Evolutionary conservation across 805 yeast genomes (phyloP), one percentile per base, ranked within the genome.

Genomic region (Ogataea saltuana): DNA sequence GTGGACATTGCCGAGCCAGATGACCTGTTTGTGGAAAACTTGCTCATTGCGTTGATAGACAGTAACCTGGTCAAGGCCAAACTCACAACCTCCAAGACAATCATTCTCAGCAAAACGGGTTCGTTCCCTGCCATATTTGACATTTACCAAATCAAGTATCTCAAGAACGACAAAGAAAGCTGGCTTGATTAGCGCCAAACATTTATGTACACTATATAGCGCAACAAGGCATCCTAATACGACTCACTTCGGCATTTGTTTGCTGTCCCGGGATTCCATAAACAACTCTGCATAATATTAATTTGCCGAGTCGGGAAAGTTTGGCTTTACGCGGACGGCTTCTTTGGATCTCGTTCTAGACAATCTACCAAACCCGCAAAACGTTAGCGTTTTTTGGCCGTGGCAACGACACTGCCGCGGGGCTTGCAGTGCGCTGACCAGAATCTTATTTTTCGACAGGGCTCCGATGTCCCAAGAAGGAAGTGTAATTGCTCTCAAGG

Each of bases 51-150:
- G 2, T 52, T 81, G n/a, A 72, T 77, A 30, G 83, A 77, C 47
- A 76, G 75, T 44, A 76, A 74, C 42, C 55, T 78, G 13, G 51
- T 81, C 26, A 76, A 72, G 47, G 85, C 81, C 0, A 80, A 79
- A 45, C 54, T 78, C 3, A 57, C 60, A 0, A 56, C 63, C 6
- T 37, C 55, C 1, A 51, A 45, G n/a, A 47, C 41, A 2, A 41
- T 64, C n/a, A 55, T 59, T 6, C 21, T 65, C 30, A 59, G 68
- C 29, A 62, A 62, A 38, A 54, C 50, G 2, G 60, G 48, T 10
- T 44, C 60, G 10, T 64, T 64, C 42, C 69, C 69, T 4, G 44
- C 45, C 13, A 47, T 60, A 3, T 45, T 39, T 32, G 51, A 42
- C 1, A 50, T 56, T 1, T 54, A 60, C 34, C 39, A 43, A 9